Conservation (phyloP, 1,284 basidiomycete species). For the Rhodotorula sp. region DNA sequence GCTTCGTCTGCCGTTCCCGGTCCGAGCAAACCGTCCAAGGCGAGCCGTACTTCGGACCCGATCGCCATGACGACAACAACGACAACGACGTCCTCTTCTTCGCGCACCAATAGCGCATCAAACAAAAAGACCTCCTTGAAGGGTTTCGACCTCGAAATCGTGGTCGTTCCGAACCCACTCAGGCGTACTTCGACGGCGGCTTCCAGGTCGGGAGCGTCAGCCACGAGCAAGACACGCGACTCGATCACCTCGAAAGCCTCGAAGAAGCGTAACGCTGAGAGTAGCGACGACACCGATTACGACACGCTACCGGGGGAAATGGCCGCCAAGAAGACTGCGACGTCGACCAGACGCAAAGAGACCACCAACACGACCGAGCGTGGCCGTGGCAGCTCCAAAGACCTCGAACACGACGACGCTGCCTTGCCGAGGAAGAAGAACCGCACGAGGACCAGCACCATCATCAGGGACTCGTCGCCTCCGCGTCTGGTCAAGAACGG, state of each 20-base stretch:
- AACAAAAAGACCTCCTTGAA: not conserved
- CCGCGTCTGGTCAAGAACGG: not conserved
- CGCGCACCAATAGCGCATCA: not conserved
- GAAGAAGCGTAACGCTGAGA: not conserved
- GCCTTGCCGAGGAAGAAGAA: not conserved
- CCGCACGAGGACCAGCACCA: not conserved
- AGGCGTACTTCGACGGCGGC: not conserved
- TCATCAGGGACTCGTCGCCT: no score
- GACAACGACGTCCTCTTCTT: not conserved
- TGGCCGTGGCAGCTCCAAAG: no score
- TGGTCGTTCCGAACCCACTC: no score
- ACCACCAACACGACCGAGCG: no score
- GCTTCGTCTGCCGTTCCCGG: not conserved
- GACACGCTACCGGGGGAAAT: not conserved
- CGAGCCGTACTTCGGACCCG: constrained; percentile 5
- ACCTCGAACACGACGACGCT: no score
- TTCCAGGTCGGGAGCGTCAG: not conserved
- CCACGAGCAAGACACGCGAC: no score
- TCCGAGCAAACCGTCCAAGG: not conserved
- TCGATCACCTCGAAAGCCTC: no score
- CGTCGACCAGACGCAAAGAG: no score
- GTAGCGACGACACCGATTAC: not conserved
- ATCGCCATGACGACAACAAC: not conserved
- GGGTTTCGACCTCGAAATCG: not conserved
- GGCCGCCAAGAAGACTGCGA: not conserved